Evolutionary conservation across 2,329 filamentous ascomycete genomes (phyloP), one percentile per base, ranked within the genome.

Genomic region (Nemania diffusa): DNA sequence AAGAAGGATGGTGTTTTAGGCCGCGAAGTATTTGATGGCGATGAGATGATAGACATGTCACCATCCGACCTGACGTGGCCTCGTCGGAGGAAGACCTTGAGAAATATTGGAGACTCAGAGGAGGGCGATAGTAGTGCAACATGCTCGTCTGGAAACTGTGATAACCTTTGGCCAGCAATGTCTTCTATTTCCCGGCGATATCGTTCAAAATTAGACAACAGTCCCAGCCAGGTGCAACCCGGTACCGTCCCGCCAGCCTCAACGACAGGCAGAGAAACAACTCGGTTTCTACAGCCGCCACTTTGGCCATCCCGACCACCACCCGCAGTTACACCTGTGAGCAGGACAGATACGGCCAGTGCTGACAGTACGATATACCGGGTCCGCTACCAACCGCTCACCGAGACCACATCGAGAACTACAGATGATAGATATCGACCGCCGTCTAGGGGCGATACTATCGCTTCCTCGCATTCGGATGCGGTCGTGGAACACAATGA

Each of bases 1-100:
- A 93, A 94, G 80, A 97, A 97, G 79, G 94, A 97, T 73, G 94
- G 94, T 0, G 97, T 97, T 62, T 81, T 97, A 1, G 94, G 94
- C 3, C 85, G 94, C 70, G 94, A 97, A 76, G 90, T 97, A 0
- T 97, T 97, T 75, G 94, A 97, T 73, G 94, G 94, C 3, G 94
- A 97, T 74, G 94, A 97, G 76, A 97, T 96, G 90, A 84, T 97
- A 42, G 92, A 95, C 57, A 80, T 84, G 17, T 83, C 85, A 42
- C 81, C 84, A 1, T 80, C 84, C 1, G 85, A 88, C 44, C 83
- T 83, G 27, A 77, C 81, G 11, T 87, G 85, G 83, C 79, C 81
- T 20, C 76, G 79, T 27, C 77, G 75, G 52, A 73, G 75, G 56
- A 77, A 74, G 55, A 72, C 66, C 34, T 70, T 68, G 58, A 76